phyloP scores from a whole-genome alignment of 345 rosid species.

The Chamaenerion angustifolium region DNA sequence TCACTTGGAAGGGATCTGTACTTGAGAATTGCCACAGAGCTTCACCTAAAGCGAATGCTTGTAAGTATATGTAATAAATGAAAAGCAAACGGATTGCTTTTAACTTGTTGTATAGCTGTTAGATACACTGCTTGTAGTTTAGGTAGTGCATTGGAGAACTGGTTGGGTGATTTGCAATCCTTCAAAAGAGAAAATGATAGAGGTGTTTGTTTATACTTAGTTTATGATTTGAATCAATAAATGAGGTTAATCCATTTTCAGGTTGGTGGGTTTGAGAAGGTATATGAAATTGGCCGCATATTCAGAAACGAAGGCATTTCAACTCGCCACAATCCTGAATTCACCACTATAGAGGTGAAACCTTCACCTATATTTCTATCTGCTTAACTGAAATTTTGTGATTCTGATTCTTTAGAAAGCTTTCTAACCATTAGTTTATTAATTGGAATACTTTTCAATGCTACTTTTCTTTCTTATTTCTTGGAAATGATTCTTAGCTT shows the following conservation, averaged over 20 bases:
- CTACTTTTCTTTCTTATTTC: not conserved
- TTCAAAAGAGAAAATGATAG: too few species aligned
- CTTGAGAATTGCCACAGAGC: slow-evolving; percentile 94
- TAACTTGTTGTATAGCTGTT: not conserved
- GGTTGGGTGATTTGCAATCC: too few species aligned
- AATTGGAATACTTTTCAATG: not conserved
- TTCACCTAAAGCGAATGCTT: slow-evolving; percentile 94
- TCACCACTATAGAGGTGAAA: slow-evolving; percentile 92
- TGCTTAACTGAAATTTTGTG: too few species aligned
- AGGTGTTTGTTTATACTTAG: too few species aligned
- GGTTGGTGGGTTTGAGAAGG: slow-evolving; percentile 99
- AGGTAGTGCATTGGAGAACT: too few species aligned
- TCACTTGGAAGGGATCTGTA: slow-evolving; percentile 88
- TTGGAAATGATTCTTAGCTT: not conserved
- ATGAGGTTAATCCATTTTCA: slow-evolving; percentile 12
- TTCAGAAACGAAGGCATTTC: slow-evolving; percentile 97
- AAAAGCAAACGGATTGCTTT: not conserved
- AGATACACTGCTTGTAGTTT: slow-evolving; percentile 5
- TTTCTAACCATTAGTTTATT: too few species aligned
- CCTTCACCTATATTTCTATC: not conserved
- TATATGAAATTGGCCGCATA: slow-evolving; percentile 89
- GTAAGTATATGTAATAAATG: slow-evolving; percentile 20
- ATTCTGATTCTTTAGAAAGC: too few species aligned
- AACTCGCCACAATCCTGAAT: slow-evolving; percentile 95
- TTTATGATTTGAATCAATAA: not conserved